Percentiles rank a stretch among this genome's conserved stretches.
These are phyloP conservation scores for Akanthomyces dipterigenus DNA, from an alignment of 2,329 filamentous ascomycete genomes.

Conservation along the genomic window DNA sequence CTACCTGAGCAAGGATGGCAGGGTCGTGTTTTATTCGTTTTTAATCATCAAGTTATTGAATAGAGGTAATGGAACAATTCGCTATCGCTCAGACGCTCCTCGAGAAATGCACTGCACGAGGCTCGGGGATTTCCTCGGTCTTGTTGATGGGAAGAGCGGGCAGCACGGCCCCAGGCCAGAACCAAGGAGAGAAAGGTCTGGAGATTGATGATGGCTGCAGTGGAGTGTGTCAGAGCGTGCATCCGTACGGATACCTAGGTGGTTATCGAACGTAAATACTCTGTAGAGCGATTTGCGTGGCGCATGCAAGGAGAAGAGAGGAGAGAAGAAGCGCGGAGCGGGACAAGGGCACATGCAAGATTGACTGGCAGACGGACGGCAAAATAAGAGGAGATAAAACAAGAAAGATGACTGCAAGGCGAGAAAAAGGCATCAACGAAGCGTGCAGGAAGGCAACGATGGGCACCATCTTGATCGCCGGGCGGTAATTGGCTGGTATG, in stretches of 20 bases:
- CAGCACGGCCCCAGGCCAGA: neutral
- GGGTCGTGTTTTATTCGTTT: neutral
- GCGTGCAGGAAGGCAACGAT: neutral
- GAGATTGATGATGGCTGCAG: neutral
- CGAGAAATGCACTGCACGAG: neutral
- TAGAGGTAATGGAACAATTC: neutral
- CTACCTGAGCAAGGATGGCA: neutral
- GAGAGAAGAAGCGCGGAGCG: neutral
- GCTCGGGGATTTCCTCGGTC: neutral
- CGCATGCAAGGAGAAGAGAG: neutral
- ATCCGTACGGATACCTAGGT: too few relatives aligned
- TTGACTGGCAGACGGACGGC: neutral
- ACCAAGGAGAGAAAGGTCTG: neutral
- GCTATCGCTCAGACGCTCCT: neutral
- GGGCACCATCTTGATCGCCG: conserved; percentile 5
- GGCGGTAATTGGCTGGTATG: neutral
- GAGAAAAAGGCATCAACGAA: neutral
- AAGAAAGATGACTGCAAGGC: neutral
- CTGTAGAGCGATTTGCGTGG: too few relatives aligned
- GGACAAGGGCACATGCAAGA: neutral
- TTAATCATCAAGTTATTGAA: neutral
- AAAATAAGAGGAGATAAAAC: neutral
- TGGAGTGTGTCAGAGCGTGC: neutral
- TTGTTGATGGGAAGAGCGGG: neutral
- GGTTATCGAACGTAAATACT: too few relatives aligned